Evolutionary conservation across 495 filamentous ascomycete genomes (phyloP).

Genomic region (Hyaloscypha bicolor): DNA sequence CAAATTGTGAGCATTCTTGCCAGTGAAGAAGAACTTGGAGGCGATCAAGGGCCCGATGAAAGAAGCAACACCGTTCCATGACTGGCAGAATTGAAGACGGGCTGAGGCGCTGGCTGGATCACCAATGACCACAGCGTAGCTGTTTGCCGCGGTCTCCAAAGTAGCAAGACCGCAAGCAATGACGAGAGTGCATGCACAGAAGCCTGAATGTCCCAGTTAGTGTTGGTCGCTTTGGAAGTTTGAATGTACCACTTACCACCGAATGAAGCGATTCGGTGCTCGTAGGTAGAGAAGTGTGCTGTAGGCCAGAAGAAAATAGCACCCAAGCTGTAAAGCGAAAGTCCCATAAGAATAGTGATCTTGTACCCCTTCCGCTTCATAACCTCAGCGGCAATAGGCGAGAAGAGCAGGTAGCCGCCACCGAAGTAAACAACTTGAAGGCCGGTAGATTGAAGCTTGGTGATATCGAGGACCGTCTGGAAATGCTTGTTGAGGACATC

Average conservation of each 20-base stretch:
- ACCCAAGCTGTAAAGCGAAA: conserved; percentile 27
- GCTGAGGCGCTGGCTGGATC: conserved; percentile 50
- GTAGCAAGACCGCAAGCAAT: conserved; percentile 65
- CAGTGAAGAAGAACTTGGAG: conserved; percentile 67
- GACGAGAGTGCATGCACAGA: conserved; percentile 64
- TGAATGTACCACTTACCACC: conserved; percentile 42
- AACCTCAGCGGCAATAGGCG: conserved; percentile 56
- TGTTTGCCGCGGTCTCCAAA: conserved; percentile 67
- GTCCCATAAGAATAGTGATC: conserved; percentile 39
- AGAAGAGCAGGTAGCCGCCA: conserved; percentile 62
- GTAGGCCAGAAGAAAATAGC: conserved; percentile 30
- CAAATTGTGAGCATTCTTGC: conserved; percentile 45
- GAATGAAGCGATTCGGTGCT: conserved; percentile 48
- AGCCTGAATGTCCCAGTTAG: conserved; percentile 28
- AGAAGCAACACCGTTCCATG: conserved; percentile 69
- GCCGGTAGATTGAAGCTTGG: conserved; percentile 40
- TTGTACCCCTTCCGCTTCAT: conserved; percentile 45
- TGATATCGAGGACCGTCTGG: conserved; percentile 44
- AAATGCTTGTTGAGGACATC: conserved; percentile 69
- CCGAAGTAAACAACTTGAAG: conserved; percentile 46
- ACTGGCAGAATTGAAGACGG: conserved; percentile 68
- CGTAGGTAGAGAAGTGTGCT: conserved; percentile 25
- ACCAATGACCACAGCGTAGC: conserved; percentile 62
- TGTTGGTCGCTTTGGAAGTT: too few relatives aligned
- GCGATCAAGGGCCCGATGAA: conserved; percentile 69